Percentiles rank a stretch among this genome's conserved stretches.
Conservation (phyloP, 768 basidiomycete genomes). For the Hypholoma fasciculare region DNA sequence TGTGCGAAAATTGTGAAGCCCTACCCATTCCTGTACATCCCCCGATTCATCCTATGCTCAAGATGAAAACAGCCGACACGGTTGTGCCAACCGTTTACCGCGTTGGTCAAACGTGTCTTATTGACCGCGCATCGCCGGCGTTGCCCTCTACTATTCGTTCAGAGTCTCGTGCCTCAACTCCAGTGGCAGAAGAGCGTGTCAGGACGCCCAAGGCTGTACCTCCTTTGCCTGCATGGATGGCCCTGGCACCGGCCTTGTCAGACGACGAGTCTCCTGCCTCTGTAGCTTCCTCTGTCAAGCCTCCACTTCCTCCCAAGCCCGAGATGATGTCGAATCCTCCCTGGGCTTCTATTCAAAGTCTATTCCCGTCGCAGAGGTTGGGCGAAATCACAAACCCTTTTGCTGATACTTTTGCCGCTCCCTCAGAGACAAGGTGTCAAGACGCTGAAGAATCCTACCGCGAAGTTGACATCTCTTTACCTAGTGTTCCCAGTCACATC, state of each 20-base stretch:
- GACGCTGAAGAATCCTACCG: background rate
- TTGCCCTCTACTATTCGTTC: background rate
- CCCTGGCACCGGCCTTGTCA: background rate
- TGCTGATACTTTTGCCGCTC: constrained; percentile 14
- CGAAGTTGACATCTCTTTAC: constrained; percentile 9
- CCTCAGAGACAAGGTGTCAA: background rate
- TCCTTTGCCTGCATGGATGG: background rate
- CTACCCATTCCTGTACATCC: constrained; percentile 79
- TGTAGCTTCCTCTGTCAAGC: background rate
- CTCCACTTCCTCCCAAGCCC: constrained; percentile 18
- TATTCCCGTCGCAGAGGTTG: constrained; percentile 6
- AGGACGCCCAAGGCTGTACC: constrained; percentile 10
- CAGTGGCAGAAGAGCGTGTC: constrained; percentile 8
- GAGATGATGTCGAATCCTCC: constrained; percentile 21
- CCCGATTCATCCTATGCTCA: constrained; percentile 67
- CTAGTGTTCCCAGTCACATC: constrained; percentile 17
- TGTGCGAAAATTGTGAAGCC: constrained; percentile 79
- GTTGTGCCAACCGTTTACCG: constrained; percentile 36
- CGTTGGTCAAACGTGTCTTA: constrained; percentile 26
- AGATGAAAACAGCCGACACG: constrained; percentile 59
- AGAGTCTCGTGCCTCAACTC: background rate
- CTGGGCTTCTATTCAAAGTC: constrained; percentile 18
- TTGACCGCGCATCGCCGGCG: constrained; percentile 3
- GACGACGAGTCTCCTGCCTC: background rate
- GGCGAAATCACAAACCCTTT: constrained; percentile 17